Evolutionary conservation across 805 yeast genomes (phyloP), one percentile per base, ranked within the genome.

Genomic region (Yamadazyma kitorensis): DNA sequence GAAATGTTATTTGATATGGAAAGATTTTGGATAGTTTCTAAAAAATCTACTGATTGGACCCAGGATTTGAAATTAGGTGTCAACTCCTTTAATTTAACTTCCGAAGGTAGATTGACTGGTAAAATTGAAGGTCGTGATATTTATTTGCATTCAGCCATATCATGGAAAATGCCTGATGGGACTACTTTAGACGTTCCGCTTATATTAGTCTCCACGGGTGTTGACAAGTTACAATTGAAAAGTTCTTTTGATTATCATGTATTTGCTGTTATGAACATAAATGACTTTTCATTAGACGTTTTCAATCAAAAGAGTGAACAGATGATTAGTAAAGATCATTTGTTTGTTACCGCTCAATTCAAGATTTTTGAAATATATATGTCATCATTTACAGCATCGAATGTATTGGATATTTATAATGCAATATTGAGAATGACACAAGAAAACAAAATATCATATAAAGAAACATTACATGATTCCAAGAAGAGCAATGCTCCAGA

Each of bases 371-470:
- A 76, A 37, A 49, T 86, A 2, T 86, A 75, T 48, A 64, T 83
- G 40, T 89, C 98, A 0, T 87, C 95, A 0, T 68, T 93, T 49
- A 82, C 95, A 0, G 93, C 93, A 0, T 81, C 96, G 0, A 87
- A 84, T 49, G 64, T 86, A 19, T 69, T 82, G 43, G 96, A 89
- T 55, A 80, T 93, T 28, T 74, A 76, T 49, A 79, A 80, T 36
- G 79, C 93, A 2, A 61, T 86, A 13, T 57, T 73, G 32, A 68
- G 95, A 46, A 80, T 88, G 65, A 68, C 78, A 24, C 84, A 81
- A 45, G 95, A 86, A 43, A 82, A 78, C 44, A 72, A 70, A 42
- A 67, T 75, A 2, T 82, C 93, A 0, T 88, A 88, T 52, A 74
- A 71, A 28, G 94, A 87, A 43, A 86, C 85, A 3, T 62, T 87